Evolutionary conservation across 2,329 filamentous ascomycete species (phyloP), one percentile per base, ranked within the genome.

Genomic region (Fusarium decemcellulare): DNA sequence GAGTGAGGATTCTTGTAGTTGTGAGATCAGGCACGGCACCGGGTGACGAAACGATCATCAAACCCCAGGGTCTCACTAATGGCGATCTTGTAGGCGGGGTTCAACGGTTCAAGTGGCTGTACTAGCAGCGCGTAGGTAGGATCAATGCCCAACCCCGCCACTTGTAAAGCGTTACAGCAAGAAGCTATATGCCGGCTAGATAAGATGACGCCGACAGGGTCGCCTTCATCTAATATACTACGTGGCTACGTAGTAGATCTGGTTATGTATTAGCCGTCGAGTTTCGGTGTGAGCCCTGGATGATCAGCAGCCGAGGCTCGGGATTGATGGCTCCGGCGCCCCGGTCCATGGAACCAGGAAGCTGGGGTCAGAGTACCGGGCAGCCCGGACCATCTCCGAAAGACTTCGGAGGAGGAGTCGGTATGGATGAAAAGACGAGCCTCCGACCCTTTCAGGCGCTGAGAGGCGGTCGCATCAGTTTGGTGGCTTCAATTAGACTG

Each of bases 61-160:
- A 68, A 64, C 51, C 59, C 48, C 55, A 51, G 48, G 9, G 52
- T 55, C 18, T 55, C 18, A 42, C 32, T 37, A 36, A 30, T 39
- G 34, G 32, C 15, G 32, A 54, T 43, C 42, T 60, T 47, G 63
- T 32, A 46, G 39, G 66, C 56, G 66, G 66, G 66, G 66, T 62
- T 57, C 39, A 56, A 54, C 30, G 40, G 58, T 29, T 46, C 56
- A 53, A 53, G 47, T 55, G 39, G 40, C 54, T 69, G 44, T 48
- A 66, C 58, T 59, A 46, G 32, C 65, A 44, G 30, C 51, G 42
- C 61, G 34, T 16, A 23, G 23, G 23, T 23, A 23, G 23, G 23
- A 23, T 23, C 23, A 23, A 23, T 23, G 23, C 23, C 23, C 23
- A 23, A 23, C 23, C 23, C 23, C 23, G 23, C 23, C 23, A 23